phyloP scores from a whole-genome alignment of 2,329 filamentous ascomycete species.

The Stachybotrys chartarum region DNA sequence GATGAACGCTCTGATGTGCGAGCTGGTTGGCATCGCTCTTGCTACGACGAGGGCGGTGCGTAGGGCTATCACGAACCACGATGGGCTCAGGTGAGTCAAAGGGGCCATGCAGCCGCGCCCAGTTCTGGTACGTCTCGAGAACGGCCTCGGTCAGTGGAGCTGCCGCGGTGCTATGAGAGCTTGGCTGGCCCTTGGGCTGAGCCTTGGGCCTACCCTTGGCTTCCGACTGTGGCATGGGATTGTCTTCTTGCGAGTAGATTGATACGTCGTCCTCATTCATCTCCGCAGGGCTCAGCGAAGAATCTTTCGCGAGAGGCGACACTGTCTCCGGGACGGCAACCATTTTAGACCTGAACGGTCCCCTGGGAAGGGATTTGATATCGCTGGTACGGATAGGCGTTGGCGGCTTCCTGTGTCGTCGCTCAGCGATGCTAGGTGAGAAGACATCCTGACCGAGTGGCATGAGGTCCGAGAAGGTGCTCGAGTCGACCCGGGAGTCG shows the following conservation, averaged over 20 bases:
- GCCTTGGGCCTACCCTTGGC: conserved; percentile 5
- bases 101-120: conserved; percentile 13
- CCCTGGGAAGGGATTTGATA: conserved; percentile 1
- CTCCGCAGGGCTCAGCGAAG: conserved; percentile 4
- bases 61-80: conserved; percentile 6
- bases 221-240: conserved; percentile 9
- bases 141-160: conserved; percentile 2
- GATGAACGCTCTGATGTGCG: neutral
- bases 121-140: conserved; percentile 16
- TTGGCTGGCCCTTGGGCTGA: conserved; percentile 3
- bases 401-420: conserved; percentile 18
- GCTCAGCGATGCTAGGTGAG: conserved; percentile 17
- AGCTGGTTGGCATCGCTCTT: conserved; percentile 19
- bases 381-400: conserved; percentile 16
- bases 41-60: conserved; percentile 16
- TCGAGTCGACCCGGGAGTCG: neutral
- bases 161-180: neutral
- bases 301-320: conserved; percentile 18
- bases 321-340: conserved; percentile 12
- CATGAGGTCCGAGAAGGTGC: conserved; percentile 24
- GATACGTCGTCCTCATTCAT: conserved; percentile 12
- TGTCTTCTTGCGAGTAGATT: conserved; percentile 14
- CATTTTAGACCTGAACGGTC: conserved; percentile 8
- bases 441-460: conserved; percentile 12
- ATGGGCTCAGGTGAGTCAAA: conserved; percentile 9